phyloP scores from a whole-genome alignment of 441 rosid genomes.

The Jatropha multifida region DNA sequence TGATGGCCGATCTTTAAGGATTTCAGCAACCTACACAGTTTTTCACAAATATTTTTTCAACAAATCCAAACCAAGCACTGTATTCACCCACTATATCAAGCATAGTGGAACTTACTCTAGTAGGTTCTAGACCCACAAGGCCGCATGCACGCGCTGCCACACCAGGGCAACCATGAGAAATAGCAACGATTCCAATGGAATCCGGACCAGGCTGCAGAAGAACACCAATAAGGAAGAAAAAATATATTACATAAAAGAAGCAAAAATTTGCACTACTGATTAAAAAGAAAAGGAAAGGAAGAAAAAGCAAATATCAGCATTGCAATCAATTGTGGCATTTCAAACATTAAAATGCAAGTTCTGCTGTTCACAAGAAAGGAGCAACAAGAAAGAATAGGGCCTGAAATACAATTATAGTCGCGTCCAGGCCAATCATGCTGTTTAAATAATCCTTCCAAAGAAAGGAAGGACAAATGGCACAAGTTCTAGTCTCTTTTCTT shows the following conservation, averaged over 20 bases:
- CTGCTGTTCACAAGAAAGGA: neutral
- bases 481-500: neutral
- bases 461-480: neutral
- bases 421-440: neutral
- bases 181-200: conserved; percentile 99
- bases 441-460: neutral
- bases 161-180: conserved; percentile 98
- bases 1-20: conserved; percentile 93
- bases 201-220: conserved; percentile 99
- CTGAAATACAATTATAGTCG: neutral
- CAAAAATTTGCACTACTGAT: neutral
- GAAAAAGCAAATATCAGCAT: neutral
- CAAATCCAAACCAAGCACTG: conserved; percentile 4
- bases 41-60: neutral
- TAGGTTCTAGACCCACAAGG: conserved; percentile 97
- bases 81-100: neutral
- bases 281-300: neutral
- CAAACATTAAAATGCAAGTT: neutral
- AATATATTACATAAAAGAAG: neutral
- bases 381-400: neutral
- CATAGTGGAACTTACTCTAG: conserved; percentile 59
- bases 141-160: conserved; percentile 99
- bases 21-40: conserved; percentile 75
- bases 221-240: neutral
- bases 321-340: neutral